These are phyloP conservation scores for Schwanniomyces yamadae DNA, from an alignment of 805 yeast species.

Conservation along the genomic window DNA sequence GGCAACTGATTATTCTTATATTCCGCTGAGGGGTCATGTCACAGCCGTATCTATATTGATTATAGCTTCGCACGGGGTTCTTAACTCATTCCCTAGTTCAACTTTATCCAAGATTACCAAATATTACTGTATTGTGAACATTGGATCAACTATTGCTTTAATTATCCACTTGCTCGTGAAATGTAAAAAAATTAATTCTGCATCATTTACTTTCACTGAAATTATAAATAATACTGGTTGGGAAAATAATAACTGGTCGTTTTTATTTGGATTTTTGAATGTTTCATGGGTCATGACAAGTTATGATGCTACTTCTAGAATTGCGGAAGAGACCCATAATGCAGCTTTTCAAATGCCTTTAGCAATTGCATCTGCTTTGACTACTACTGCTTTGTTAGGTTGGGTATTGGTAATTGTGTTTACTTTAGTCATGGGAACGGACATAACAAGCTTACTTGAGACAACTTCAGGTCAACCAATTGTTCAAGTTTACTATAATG, in stretches of 20 bases:
- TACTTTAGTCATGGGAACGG: constrained; percentile 2
- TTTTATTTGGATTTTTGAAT: constrained; percentile 3
- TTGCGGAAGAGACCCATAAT: constrained; percentile 2
- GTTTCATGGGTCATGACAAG: constrained; percentile 3
- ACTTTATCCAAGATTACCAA: constrained; percentile 1
- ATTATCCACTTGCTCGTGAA: neutral
- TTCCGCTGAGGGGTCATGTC: neutral
- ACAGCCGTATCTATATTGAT: constrained; percentile 2
- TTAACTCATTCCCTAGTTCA: neutral
- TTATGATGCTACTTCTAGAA: constrained; percentile 4
- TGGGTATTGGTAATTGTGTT: constrained; percentile 2
- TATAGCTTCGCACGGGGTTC: neutral
- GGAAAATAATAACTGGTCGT: constrained; percentile 1
- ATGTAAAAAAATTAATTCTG: constrained; percentile 1
- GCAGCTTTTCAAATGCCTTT: constrained; percentile 1
- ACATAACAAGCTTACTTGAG: neutral
- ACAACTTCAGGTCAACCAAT: constrained; percentile 2
- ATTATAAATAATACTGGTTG: constrained; percentile 2
- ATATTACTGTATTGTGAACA: constrained; percentile 1
- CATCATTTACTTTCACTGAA: constrained; percentile 1
- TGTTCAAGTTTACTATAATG: constrained; percentile 1
- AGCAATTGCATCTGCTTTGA: constrained; percentile 1
- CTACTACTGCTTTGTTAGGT: constrained; percentile 1
- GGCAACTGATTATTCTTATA: constrained; percentile 1
- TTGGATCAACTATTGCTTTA: constrained; percentile 2